Conservation (phyloP, 2,329 filamentous ascomycete species). For the Didymella pinodella region DNA sequence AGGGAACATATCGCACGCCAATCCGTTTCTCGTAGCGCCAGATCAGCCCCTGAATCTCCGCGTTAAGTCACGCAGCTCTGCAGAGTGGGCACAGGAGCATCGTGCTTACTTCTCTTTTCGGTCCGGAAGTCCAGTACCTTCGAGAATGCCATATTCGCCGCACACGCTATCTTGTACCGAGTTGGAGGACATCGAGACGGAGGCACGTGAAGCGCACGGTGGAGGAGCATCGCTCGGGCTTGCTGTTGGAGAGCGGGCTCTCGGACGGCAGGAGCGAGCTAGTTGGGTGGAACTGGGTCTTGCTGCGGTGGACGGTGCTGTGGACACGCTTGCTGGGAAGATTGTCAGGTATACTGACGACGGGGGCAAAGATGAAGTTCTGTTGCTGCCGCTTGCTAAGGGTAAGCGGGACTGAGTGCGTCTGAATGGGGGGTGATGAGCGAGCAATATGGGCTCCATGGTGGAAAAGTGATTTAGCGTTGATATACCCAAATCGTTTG, state of each 20-base stretch:
- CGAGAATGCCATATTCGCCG: not conserved
- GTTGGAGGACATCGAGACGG: not conserved
- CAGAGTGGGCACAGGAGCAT: conserved; percentile 14
- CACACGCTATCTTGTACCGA: not conserved
- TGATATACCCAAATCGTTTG: not conserved
- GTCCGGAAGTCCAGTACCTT: not conserved
- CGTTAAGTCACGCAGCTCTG: not conserved
- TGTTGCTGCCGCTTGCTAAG: conserved; percentile 32
- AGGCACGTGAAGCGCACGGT: conserved; percentile 10
- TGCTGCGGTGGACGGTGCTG: conserved; percentile 31
- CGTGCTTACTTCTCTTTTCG: conserved; percentile 1
- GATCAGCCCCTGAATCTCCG: no score
- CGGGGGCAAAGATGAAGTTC: conserved; percentile 27
- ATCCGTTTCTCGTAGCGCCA: conserved; percentile 10
- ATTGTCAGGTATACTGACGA: conserved; percentile 39
- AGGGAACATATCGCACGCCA: not conserved
- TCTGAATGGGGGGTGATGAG: not conserved
- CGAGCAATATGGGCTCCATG: no score
- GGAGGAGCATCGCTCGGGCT: not conserved
- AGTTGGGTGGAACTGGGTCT: conserved; percentile 32
- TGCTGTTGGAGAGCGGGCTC: not conserved
- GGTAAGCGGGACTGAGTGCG: conserved; percentile 11
- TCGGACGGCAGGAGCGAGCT: conserved; percentile 3
- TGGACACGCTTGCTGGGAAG: conserved; percentile 28
- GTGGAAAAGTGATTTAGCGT: no score